Evolutionary conservation across 495 filamentous ascomycete species (phyloP).

Genomic region (Aspergillus panamensis): DNA sequence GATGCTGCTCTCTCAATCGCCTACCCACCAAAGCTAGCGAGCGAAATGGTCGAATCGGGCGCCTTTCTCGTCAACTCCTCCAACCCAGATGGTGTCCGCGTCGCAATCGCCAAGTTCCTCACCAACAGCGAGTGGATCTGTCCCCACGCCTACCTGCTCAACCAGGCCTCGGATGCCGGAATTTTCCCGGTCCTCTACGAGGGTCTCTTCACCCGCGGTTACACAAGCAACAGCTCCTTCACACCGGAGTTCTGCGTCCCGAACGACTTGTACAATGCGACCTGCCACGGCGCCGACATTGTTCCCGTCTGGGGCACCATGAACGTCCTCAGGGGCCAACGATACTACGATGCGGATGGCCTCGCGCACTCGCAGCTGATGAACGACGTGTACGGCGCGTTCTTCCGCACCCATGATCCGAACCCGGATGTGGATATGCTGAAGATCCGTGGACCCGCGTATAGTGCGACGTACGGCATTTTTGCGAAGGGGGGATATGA

Average conservation of each 20-base stretch:
- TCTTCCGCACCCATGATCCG: conserved; percentile 25
- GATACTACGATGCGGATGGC: conserved; percentile 21
- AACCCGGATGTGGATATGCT: conserved; percentile 24
- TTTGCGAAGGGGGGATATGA: conserved; percentile 13
- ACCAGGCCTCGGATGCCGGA: background rate
- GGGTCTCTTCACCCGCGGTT: conserved; percentile 21
- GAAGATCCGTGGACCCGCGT: conserved; percentile 24
- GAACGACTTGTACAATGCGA: conserved; percentile 23
- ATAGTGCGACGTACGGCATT: conserved; percentile 15
- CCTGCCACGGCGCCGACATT: conserved; percentile 25
- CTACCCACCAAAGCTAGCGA: conserved; percentile 13
- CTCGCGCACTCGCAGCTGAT: conserved; percentile 28
- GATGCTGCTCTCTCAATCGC: conserved; percentile 5
- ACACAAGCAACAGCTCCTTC: conserved; percentile 19
- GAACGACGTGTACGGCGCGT: conserved; percentile 28
- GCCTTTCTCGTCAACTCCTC: conserved; percentile 16
- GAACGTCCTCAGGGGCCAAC: conserved; percentile 25
- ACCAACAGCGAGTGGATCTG: conserved; percentile 27
- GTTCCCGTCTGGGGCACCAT: conserved; percentile 29
- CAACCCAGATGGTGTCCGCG: conserved; percentile 19
- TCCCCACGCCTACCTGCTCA: conserved; percentile 22
- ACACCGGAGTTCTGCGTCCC: conserved; percentile 23
- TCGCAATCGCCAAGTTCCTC: conserved; percentile 14
- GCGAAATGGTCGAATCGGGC: conserved; percentile 12
- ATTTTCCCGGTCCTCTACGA: conserved; percentile 23